Conservation (phyloP, 2,329 filamentous ascomycete genomes). For the Fusarium caatingaense region DNA sequence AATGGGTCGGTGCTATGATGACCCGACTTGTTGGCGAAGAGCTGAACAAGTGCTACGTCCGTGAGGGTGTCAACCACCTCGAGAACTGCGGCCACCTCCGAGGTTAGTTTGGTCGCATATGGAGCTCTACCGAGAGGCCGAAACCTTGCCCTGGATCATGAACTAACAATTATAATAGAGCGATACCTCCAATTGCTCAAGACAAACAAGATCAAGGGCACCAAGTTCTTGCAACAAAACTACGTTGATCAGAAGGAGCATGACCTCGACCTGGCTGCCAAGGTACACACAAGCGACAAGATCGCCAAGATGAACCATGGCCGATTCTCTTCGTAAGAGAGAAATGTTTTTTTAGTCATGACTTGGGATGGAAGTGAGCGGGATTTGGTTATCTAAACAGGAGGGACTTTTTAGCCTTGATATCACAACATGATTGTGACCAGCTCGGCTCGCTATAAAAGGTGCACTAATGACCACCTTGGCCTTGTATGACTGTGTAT, state of each 20-base stretch:
- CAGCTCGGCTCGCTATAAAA: conserved; percentile 33
- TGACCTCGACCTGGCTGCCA: conserved; percentile 53
- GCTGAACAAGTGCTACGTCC: conserved; percentile 85
- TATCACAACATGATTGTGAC: conserved; percentile 36
- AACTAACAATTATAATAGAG: conserved; percentile 62
- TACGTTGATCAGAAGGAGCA: conserved; percentile 68
- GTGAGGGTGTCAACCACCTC: conserved; percentile 86
- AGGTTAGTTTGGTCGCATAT: conserved; percentile 67
- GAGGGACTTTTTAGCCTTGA: conserved; percentile 38
- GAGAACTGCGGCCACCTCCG: conserved; percentile 86
- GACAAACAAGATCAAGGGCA: conserved; percentile 81
- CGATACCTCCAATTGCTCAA: conserved; percentile 83
- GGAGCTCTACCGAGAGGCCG: conserved; percentile 4
- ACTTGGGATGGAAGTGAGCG: conserved; percentile 12
- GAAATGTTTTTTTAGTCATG: conserved; percentile 1
- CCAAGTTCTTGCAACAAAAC: conserved; percentile 83
- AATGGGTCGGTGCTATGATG: conserved; percentile 94
- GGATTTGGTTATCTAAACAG: conserved; percentile 34
- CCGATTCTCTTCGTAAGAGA: conserved; percentile 49
- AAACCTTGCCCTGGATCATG: conserved; percentile 1
- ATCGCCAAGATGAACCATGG: conserved; percentile 54
- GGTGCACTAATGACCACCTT: conserved; percentile 35
- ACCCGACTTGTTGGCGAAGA: conserved; percentile 83
- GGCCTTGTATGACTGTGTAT: conserved; percentile 51
- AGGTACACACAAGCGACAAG: conserved; percentile 55